A percentile compares a stretch with the other conserved stretches of the same genome.
Conservation (phyloP, 352 stramenopile species). For the Globisporangium yorkense region DNA sequence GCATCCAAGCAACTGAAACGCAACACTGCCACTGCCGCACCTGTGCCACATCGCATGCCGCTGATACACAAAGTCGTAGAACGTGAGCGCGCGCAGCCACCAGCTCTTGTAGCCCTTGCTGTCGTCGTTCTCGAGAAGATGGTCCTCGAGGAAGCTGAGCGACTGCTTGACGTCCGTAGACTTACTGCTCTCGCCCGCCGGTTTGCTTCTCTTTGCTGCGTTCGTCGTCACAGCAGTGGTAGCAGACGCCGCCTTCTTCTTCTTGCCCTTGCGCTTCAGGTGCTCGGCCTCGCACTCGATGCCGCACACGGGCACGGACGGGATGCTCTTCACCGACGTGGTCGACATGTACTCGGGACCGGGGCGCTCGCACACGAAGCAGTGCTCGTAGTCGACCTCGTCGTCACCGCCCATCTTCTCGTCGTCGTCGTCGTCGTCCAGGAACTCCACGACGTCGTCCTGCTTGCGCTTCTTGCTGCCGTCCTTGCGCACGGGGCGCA, state of each 20-base stretch:
- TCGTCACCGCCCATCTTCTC: slow-evolving; percentile 3
- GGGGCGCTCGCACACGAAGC: slow-evolving; percentile 53
- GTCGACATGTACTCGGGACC: slow-evolving; percentile 66
- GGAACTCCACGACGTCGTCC: slow-evolving; percentile 3
- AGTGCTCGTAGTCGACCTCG: slow-evolving; percentile 28
- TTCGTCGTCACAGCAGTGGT: slow-evolving; percentile 10
- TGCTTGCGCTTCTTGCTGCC: slow-evolving; percentile 8
- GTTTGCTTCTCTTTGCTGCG: slow-evolving; percentile 34
- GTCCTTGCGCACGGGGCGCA: slow-evolving; percentile 24
- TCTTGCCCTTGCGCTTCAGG: slow-evolving; percentile 14
- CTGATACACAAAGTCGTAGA: slow-evolving; percentile 85
- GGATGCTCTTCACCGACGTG: slow-evolving; percentile 41
- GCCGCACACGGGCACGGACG: slow-evolving; percentile 56
- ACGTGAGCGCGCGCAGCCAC: slow-evolving; percentile 76
- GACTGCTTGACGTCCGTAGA: slow-evolving; percentile 16
- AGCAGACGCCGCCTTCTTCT: slow-evolving; percentile 15
- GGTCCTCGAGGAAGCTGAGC: slow-evolving; percentile 72
- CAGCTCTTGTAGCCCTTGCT: slow-evolving; percentile 82
- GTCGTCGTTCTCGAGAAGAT: slow-evolving; percentile 63
- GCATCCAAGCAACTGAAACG: not conserved
- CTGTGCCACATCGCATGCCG: slow-evolving; percentile 83
- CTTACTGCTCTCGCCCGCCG: slow-evolving; percentile 2
- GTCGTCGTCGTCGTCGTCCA: slow-evolving; percentile 11
- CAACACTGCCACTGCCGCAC: slow-evolving; percentile 1
- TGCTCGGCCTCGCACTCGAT: slow-evolving; percentile 62